Base-by-base conservation (phyloP, 257 asterid species). In the Ophiorrhiza pumila region DNA sequence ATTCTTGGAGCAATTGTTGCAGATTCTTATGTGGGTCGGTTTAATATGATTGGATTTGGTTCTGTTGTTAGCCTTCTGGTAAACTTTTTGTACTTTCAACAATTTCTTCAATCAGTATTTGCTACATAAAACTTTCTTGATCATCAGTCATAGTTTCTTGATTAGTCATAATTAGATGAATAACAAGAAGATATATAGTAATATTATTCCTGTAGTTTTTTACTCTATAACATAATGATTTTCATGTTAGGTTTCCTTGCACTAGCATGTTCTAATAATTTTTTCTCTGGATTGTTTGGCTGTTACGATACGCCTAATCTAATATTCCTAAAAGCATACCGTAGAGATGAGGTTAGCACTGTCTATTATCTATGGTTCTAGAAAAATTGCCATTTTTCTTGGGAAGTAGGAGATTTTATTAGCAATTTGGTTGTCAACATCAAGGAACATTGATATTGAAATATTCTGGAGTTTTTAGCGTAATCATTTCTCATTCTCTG, bases 1-100 rank as follows among this genome's bases (percentile, higher is more conserved):
- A 76, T 92, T 60, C 0, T 88, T 49, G 96, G 90, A 57, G 98
- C 98, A 5, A 27, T 92, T 22, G 23, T 84, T 22, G 88, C 96
- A 0, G 98, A 92, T 81, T 87, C 96, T 59, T 82, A 69, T 75
- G 69, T 92, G 75, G 98, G 98, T 27, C 84, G 87, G 65, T 92
- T 88, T 70, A 75, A 68, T 55, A 88, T 85, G 50, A 88, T 92
- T 69, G 96, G 89, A 52, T 53, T 87, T 55, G 96, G 97, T 47
- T 90, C 96, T 4, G 27, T 85, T 14, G 65, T 85, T 35, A 85
- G 87, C 69, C 82, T 90, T 62, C 31, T 83, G 90, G 97, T 91
- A 89, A 65, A 22, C 4, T 17, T 59, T 39, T 37, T 31, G 11
- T 4, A 37, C 43, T 18, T 37, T 5, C 23, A 35, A 7, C 23